Evolutionary conservation across 192 early-diverging fungal species (phyloP), one percentile per base, ranked within the genome.

Genomic region (Coemansia sp.): DNA sequence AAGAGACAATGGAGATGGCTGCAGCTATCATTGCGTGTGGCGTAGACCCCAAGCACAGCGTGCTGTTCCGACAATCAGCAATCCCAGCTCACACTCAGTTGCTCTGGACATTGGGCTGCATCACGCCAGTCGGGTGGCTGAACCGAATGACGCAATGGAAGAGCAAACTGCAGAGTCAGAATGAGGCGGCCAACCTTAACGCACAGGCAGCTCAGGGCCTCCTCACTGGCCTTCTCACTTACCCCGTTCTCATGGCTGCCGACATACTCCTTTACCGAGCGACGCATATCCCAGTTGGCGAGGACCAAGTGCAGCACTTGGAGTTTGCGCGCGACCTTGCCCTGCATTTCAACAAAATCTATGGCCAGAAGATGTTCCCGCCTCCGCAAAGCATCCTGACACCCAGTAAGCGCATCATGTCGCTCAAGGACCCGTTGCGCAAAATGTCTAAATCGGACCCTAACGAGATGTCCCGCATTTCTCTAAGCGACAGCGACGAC

Each of bases 81-180:
- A 89, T 96, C 48, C 50, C 83, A 5, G 85, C 79, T 55, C 95
- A 98, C 71, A 53, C 94, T 6, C 91, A 95, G 74, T 82, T 95
- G 31, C 69, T 85, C 36, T 98, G 95, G 95, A 83, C 93, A 9
- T 70, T 98, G 40, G 91, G 86, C 67, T 96, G 93, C 65, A 84
- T 91, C 40, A 94, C 94, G 13, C 92, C 93, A 11, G 85, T 96
- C 2, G 88, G 89, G 3, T 95, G 94, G 94, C 73, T 98, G 3
- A 88, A 87, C 24, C 84, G 94, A 6, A 98, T 98, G 95, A 95
- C 95, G 10, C 95, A 98, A 65, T 98, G 95, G 95, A 95, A 96
- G 82, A 75, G 70, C 63, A 85, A 85, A 42, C 60, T 82, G 5
- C 73, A 74, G 60, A 46, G 48, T 26, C 50, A 57, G n/a, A 10